Conservation (phyloP, 805 yeast genomes). For the Blastobotrys robertii region DNA sequence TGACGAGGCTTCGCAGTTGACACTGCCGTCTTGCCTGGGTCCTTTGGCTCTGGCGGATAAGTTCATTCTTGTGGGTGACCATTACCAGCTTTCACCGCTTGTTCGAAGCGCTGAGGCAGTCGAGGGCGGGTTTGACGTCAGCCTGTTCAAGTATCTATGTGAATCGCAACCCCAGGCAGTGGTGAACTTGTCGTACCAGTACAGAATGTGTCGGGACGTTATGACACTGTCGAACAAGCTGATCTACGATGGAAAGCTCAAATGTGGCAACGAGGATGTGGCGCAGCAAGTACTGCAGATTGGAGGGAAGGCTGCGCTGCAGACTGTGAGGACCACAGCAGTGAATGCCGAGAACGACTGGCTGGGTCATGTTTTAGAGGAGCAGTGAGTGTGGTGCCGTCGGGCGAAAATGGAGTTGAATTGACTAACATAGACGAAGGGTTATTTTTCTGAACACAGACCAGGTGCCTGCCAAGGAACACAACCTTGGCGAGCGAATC, state of each 20-base stretch:
- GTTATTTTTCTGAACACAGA: slow-evolving; percentile 84
- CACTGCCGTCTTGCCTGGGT: slow-evolving; percentile 85
- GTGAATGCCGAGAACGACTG: not conserved
- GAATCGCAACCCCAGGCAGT: slow-evolving; percentile 65
- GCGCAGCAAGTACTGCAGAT: slow-evolving; percentile 47
- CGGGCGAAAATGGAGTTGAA: not conserved
- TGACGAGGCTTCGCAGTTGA: slow-evolving; percentile 94
- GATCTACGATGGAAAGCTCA: slow-evolving; percentile 64
- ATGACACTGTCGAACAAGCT: slow-evolving; percentile 74
- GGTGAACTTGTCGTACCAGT: slow-evolving; percentile 71
- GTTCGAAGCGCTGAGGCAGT: slow-evolving; percentile 62
- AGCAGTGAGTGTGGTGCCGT: slow-evolving; percentile 26
- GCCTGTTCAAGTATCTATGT: slow-evolving; percentile 67
- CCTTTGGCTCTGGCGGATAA: slow-evolving; percentile 70
- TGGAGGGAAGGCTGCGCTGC: slow-evolving; percentile 16
- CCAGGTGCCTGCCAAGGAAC: slow-evolving; percentile 41
- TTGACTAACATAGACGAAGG: slow-evolving; percentile 19
- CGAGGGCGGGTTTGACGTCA: slow-evolving; percentile 54
- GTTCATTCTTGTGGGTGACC: slow-evolving; percentile 94
- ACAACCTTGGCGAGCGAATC: slow-evolving; percentile 53
- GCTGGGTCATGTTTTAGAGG: slow-evolving; percentile 48
- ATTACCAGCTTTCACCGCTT: slow-evolving; percentile 84
- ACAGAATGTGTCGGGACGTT: slow-evolving; percentile 86
- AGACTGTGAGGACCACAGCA: not conserved
- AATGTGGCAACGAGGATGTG: slow-evolving; percentile 62